Evolutionary conservation across 139 green algal species (phyloP).

Genomic region (Chlamydomonas sphaeroides): DNA sequence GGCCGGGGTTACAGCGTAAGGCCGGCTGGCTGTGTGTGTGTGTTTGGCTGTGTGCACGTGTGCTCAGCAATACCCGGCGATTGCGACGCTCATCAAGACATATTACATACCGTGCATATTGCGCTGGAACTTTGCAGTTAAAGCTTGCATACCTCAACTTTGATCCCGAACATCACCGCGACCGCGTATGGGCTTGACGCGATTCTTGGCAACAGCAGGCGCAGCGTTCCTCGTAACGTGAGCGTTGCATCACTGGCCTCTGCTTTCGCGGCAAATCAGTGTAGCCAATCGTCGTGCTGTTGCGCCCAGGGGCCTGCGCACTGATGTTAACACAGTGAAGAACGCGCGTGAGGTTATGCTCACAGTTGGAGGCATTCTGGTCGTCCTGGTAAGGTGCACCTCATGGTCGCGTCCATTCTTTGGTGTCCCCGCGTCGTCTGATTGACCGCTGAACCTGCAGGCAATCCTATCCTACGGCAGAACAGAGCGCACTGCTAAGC

Average conservation of each 20-base stretch:
- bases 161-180: too few species aligned
- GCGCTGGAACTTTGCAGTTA: too few species aligned
- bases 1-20: too few species aligned
- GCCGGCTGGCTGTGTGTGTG: too few species aligned
- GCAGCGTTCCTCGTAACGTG: conserved; percentile 27
- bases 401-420: not conserved
- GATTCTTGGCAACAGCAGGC: conserved; percentile 1
- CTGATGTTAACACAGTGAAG: conserved; percentile 1
- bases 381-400: conserved; percentile 12
- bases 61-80: too few species aligned
- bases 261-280: too few species aligned
- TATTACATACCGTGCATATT: too few species aligned
- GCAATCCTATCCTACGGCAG: conserved; percentile 5
- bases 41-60: too few species aligned
- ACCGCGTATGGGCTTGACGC: conserved; percentile 24
- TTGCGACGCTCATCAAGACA: too few species aligned
- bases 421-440: too few species aligned
- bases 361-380: not conserved
- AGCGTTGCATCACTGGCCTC: not conserved
- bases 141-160: too few species aligned
- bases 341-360: conserved; percentile 25
- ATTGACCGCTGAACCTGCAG: not conserved
- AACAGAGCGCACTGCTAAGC: not conserved
- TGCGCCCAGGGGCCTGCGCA: not conserved
- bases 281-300: too few species aligned